A percentile compares a stretch with the other conserved stretches of the same genome.
Conservation (phyloP, 2,329 filamentous ascomycete genomes). For the Neonectria punicea region DNA sequence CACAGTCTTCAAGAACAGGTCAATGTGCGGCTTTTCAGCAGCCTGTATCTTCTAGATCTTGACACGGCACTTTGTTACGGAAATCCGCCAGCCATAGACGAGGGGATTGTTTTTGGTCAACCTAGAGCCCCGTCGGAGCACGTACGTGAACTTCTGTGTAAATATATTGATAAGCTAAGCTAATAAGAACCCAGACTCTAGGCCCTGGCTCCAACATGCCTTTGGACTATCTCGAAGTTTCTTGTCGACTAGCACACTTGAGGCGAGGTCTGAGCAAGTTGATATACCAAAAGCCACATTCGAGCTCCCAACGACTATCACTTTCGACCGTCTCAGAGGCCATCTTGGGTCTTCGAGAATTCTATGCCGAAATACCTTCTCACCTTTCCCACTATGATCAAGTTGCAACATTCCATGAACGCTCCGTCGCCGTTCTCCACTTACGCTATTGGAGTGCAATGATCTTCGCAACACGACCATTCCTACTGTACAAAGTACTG, state of each 20-base stretch:
- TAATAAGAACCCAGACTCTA: neutral
- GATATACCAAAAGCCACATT: constrained; percentile 12
- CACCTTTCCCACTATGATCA: constrained; percentile 5
- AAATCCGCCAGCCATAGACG: constrained; percentile 16
- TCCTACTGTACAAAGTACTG: constrained; percentile 15
- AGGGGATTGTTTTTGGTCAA: neutral
- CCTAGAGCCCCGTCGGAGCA: constrained; percentile 16
- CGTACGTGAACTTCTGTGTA: neutral
- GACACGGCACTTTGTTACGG: constrained; percentile 19
- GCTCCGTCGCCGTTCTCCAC: constrained; percentile 19
- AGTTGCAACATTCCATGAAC: constrained; percentile 17
- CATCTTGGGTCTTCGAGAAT: neutral
- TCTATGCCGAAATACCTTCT: constrained; percentile 5
- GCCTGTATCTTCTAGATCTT: constrained; percentile 18
- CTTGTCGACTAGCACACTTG: constrained; percentile 4
- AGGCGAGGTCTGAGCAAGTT: constrained; percentile 5
- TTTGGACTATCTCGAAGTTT: constrained; percentile 8
- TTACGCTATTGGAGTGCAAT: constrained; percentile 25
- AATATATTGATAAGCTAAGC: neutral
- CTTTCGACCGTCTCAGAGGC: constrained; percentile 7
- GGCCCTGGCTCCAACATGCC: constrained; percentile 18
- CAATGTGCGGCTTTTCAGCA: constrained; percentile 14
- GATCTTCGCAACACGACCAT: constrained; percentile 16
- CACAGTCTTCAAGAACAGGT: constrained; percentile 22
- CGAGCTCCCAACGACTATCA: neutral